Evolutionary conservation across 495 filamentous ascomycete species (phyloP).

Genomic region (Tuber calosporum): DNA sequence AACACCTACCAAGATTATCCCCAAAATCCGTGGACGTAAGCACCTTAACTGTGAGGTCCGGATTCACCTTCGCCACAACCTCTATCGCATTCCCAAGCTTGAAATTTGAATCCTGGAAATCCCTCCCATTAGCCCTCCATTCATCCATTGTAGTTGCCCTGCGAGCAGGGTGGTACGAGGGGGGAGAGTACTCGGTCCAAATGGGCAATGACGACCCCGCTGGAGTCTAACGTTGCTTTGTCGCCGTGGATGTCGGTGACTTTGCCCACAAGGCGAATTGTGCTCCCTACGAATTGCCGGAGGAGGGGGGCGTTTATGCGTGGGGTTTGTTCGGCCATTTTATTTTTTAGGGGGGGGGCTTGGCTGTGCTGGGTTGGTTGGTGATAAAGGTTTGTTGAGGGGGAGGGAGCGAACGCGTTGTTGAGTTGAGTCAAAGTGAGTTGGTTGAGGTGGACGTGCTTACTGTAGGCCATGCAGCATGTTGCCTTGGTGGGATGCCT

Average conservation of each 20-base stretch:
- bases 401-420: not conserved
- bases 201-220: constrained; percentile 62
- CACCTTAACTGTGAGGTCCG: constrained; percentile 67
- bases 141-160: not conserved
- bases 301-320: constrained; percentile 64
- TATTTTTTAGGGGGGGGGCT: not conserved
- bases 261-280: constrained; percentile 79
- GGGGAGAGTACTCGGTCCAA: constrained; percentile 58
- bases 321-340: constrained; percentile 49
- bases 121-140: not conserved
- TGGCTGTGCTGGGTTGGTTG: not conserved
- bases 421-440: not conserved
- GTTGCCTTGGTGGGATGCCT: constrained; percentile 2
- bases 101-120: constrained; percentile 65
- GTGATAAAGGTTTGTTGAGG: not conserved
- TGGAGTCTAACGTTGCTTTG: constrained; percentile 66
- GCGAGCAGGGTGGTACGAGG: not conserved
- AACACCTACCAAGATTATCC: constrained; percentile 53
- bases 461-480: no score
- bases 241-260: constrained; percentile 74
- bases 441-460: not conserved
- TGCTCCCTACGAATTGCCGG: constrained; percentile 59
- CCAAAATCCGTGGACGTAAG: constrained; percentile 75
- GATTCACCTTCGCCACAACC: constrained; percentile 83
- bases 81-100: constrained; percentile 72